phyloP scores from a whole-genome alignment of 306 rosid genomes.

The Vicia sativa region DNA sequence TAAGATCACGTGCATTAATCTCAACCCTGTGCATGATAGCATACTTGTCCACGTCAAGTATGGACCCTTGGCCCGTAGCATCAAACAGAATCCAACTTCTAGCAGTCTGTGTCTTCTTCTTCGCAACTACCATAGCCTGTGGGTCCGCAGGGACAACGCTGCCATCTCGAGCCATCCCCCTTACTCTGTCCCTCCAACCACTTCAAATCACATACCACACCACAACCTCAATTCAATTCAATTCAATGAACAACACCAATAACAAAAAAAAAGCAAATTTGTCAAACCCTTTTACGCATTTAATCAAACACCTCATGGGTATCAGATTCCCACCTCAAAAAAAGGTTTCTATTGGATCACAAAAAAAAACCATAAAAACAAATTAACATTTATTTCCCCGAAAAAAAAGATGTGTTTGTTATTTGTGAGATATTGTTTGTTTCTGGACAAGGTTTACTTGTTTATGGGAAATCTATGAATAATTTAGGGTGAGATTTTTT shows the following conservation, averaged over 20 bases:
- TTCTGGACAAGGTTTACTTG: too few relatives aligned
- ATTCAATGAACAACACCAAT: neutral
- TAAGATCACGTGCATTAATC: slow-evolving; percentile 95
- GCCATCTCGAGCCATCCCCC: slow-evolving; percentile 75
- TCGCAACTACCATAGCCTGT: slow-evolving; percentile 48
- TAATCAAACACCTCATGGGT: slow-evolving; percentile 37
- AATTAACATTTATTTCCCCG: too few relatives aligned
- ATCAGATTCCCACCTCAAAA: slow-evolving; percentile 11
- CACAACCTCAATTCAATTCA: neutral
- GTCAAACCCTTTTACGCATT: slow-evolving; percentile 19
- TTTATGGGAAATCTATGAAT: too few relatives aligned
- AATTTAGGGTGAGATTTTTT: too few relatives aligned
- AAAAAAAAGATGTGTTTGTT: too few relatives aligned
- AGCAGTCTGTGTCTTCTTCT: slow-evolving; percentile 78
- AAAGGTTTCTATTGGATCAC: neutral
- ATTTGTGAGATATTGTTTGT: too few relatives aligned
- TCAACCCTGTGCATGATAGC: slow-evolving; percentile 86
- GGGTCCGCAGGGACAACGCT: slow-evolving; percentile 77
- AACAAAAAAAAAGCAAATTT: neutral
- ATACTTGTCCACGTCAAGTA: slow-evolving; percentile 83
- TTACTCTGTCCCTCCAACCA: slow-evolving; percentile 41
- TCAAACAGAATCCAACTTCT: slow-evolving; percentile 86
- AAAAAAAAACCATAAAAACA: too few relatives aligned
- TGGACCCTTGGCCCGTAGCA: slow-evolving; percentile 57
- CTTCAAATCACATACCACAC: slow-evolving; percentile 41